Base-by-base conservation (phyloP, 2,329 filamentous ascomycete species). In the Achaetomium macrosporum region DNA sequence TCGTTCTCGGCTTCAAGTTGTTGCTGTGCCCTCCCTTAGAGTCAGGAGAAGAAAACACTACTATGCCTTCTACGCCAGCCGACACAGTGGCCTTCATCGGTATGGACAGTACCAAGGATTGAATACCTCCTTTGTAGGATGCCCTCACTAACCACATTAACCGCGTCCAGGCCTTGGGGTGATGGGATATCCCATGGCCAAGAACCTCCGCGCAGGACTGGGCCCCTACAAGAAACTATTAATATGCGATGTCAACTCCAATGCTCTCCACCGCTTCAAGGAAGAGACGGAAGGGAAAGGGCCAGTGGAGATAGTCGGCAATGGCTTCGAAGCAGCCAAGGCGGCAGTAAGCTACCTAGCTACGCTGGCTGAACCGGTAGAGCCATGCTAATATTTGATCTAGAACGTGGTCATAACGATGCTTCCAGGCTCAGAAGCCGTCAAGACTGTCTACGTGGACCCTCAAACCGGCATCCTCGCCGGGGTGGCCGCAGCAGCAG, bases 381-480 rank as follows among this genome's bases (percentile, higher is more conserved):
- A 25, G 25, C 25, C 25, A 25, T 4, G 25, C 25, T 25, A 7
- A 25, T 25, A 25, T 25, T 29, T n/a, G 25, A 20, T 3, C n/a
- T 30, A 69, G 66, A 58, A 69, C 53, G 68, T 67, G 3, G 63
- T 73, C 5, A 69, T 73, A 30, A 72, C 70, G 1, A 72, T 72
- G 70, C 66, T 73, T 5, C 71, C 71, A 7, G 65, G 63, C 44
- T 66, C 66, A 9, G 56, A 57, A 5, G 68, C 65, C 2, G 70
- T 73, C 10, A 66, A 66, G 47, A 56, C 61, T 20, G 70, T 73
- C 12, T 73, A 73, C 54, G 60, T 68, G 1, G 65, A 68, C 53
- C 57, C 64, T 2, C 15, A 55, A 15, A 66, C 64, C 9, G 68
- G 68, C 12, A 59, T 69, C 33, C 58, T 69, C 5, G 64, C 66